Evolutionary conservation across 768 basidiomycete species (phyloP).

Genomic region (Kwoniella mangroviensis): DNA sequence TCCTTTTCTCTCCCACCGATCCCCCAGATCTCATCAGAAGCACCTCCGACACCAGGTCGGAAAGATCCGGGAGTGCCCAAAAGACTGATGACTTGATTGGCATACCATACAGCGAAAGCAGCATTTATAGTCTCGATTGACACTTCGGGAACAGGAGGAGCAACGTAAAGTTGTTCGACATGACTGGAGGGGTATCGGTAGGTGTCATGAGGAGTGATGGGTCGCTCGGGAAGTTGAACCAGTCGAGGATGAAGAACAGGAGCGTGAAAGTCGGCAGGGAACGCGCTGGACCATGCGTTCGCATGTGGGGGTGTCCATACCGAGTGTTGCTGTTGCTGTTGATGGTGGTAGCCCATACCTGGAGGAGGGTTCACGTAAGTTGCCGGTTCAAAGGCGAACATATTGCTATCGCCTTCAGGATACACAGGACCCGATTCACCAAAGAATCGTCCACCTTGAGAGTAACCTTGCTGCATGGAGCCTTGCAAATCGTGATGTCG

Average conservation of each 20-base stretch:
- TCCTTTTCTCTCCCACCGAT: slow-evolving; percentile 33
- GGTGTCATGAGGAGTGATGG: slow-evolving; percentile 35
- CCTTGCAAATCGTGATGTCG: slow-evolving; percentile 1
- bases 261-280: slow-evolving; percentile 31
- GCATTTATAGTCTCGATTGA: slow-evolving; percentile 21
- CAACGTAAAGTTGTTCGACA: slow-evolving; percentile 23
- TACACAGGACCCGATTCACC: slow-evolving; percentile 6
- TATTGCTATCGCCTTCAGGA: not conserved
- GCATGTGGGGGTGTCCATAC: slow-evolving; percentile 23
- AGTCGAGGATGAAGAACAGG: slow-evolving; percentile 21
- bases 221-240: slow-evolving; percentile 27
- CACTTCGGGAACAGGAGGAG: slow-evolving; percentile 20
- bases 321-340: slow-evolving; percentile 14
- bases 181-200: slow-evolving; percentile 32
- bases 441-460: not conserved
- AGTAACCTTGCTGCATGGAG: not conserved
- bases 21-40: slow-evolving; percentile 40
- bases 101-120: slow-evolving; percentile 45
- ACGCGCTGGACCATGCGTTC: slow-evolving; percentile 1
- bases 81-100: slow-evolving; percentile 37
- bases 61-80: slow-evolving; percentile 40
- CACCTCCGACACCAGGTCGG: slow-evolving; percentile 45
- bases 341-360: not conserved
- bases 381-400: slow-evolving; percentile 15
- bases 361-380: not conserved